Evolutionary conservation across 2,329 filamentous ascomycete species (phyloP), one percentile per base, ranked within the genome.

Genomic region (Chaetomium olivaceum): DNA sequence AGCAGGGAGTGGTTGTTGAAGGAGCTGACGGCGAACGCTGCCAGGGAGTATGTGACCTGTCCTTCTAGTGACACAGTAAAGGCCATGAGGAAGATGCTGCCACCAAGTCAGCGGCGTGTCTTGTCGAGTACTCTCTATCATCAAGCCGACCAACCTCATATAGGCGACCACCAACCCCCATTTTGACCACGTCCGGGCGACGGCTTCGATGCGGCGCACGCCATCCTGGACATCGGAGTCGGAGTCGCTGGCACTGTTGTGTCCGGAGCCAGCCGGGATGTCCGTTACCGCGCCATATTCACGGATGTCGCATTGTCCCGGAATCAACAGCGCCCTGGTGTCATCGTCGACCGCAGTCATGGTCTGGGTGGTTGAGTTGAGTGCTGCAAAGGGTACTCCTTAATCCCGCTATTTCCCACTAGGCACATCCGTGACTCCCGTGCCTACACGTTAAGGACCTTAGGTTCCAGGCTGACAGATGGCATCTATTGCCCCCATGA

Each of bases 11-110:
- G 87, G 61, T 83, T 82, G 56, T 80, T 80, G 73, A 89, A 90
- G 0, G 86, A 82, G 71, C 85, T 88, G 3, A 87, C 88, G 3
- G 87, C 87, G 77, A 87, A 90, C 25, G 85, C 83, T 2, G 84
- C 80, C 61, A 90, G 77, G 9, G 86, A 83, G 61, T 81, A 82
- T 1, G 87, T 87, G 9, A 86, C 87, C 73, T 90, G 88, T 19
- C 83, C 82, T 74, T 90, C 88, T 21, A 90, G 80, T n/a, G 87
- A 90, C 6, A 87, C 89, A 58, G 84, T 83, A 71, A 87, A 89
- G 23, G 87, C 86, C 79, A 90, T 86, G 63, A 88, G 79, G 67
- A 88, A 76, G 64, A 82, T 77, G 65, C 80, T 74, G 43, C 52
- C 8, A n/a, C 23, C 29, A 16, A 14, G 61, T 68, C 66, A 73